Conservation (phyloP, 1,284 basidiomycete genomes). For the Neotropicomus parvogracilis region DNA sequence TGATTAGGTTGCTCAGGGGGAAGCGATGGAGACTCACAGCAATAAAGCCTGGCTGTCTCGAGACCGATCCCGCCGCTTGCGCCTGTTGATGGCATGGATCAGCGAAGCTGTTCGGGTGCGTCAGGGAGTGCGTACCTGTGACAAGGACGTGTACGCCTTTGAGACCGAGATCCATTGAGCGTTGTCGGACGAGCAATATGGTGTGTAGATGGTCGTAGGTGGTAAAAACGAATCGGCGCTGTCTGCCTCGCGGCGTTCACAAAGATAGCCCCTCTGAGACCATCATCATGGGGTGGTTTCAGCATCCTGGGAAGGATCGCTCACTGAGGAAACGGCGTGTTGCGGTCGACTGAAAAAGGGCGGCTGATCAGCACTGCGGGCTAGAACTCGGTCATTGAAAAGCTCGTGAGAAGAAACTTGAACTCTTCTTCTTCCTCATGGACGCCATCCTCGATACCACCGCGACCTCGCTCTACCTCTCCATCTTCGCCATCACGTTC, state of each 20-base stretch:
- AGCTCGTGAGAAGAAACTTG: no score
- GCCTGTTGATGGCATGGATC: constrained; percentile 36
- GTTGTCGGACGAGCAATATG: no score
- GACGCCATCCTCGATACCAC: constrained; percentile 50
- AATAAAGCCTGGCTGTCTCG: constrained; percentile 51
- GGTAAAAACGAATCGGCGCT: not conserved
- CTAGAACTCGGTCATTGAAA: no score
- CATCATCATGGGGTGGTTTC: no score
- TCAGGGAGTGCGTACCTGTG: constrained; percentile 32
- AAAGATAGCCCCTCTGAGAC: no score
- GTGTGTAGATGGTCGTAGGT: constrained; percentile 3
- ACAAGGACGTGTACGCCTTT: constrained; percentile 39
- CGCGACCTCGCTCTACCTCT: constrained; percentile 64
- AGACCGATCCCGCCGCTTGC: constrained; percentile 68
- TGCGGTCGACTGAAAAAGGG: no score
- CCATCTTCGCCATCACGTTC: constrained; percentile 69
- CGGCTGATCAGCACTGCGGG: no score
- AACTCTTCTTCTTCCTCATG: constrained; percentile 13
- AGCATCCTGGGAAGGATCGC: no score
- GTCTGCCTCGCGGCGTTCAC: no score
- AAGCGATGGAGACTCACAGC: constrained; percentile 39
- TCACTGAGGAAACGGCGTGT: no score
- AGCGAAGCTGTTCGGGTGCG: not conserved
- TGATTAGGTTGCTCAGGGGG: not conserved
- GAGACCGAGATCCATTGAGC: constrained; percentile 37